Base-by-base conservation (phyloP, 352 stramenopile genomes). In the Phytophthora palmivora region DNA sequence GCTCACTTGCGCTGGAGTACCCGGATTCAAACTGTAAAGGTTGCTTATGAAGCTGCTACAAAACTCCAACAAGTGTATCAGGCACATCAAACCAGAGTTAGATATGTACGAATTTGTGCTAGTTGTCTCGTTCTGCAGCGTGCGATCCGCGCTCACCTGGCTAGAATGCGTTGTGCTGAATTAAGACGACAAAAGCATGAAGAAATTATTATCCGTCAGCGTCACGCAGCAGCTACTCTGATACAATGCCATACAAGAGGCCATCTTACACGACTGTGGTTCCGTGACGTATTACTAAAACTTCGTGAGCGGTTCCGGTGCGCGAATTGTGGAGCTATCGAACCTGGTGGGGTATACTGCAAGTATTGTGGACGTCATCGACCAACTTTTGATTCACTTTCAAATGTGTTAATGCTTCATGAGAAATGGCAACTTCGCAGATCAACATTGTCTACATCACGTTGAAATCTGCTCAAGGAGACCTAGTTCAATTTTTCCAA, bases 361-460 rank as follows among this genome's bases (percentile, higher is more conserved):
- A 91, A 91, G 49, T 72, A 78, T 16, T 91, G 82, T 43, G 82
- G 82, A n/a, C 70, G 79, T 1, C 61, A 73, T 5, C 73, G 79
- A 9, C 70, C 63, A 28, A 72, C 59, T 11, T 78, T 78, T 34
- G 66, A 66, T 7, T 33, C 63, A 3, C 34, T 76, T 7, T 57
- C 42, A 49, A 66, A 32, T 18, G 33, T 69, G 6, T 3, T 66
- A 9, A 30, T 70, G 22, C 28, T 63, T 38, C 60, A 58, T 26
- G 58, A 66, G 22, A 64, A 21, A 15, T 65, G 49, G 52, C 64
- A 44, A 3, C 53, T 57, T 15, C 26, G 38, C 36, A 49, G 22
- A 46, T 19, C 30, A 22, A 4, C 12, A 43, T 51, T n/a, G 16
- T 33, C 30, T 12, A 10, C 43, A 30, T 5, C 19, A 12, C 30